Conservation (phyloP, 2,329 filamentous ascomycete species). For the Cladophialophora carrionii region DNA sequence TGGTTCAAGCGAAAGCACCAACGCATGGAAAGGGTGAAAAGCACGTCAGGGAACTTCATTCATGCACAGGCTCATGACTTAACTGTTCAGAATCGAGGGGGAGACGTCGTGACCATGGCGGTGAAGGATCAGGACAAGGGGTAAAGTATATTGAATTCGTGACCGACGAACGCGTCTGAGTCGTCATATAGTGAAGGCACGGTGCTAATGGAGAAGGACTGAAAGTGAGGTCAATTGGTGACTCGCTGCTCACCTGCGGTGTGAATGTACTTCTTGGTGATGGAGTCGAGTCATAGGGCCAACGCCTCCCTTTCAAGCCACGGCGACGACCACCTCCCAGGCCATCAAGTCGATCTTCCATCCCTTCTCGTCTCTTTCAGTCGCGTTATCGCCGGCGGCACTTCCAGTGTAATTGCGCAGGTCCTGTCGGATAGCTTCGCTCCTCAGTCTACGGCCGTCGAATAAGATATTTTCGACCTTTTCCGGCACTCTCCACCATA, state of each 20-base stretch:
- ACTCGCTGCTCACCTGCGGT: constrained; percentile 1
- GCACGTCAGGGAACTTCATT: not conserved
- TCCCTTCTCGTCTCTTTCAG: constrained; percentile 8
- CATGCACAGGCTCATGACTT: not conserved
- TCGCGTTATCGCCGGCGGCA: constrained; percentile 15
- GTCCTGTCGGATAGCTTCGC: constrained; percentile 22
- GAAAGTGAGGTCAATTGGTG: not conserved
- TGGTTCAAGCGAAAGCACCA: not conserved
- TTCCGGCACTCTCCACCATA: constrained; percentile 30
- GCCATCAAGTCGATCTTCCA: constrained; percentile 12
- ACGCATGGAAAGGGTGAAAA: not conserved
- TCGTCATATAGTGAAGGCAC: not conserved
- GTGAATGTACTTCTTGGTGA: not conserved
- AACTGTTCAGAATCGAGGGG: not conserved
- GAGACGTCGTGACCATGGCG: no score
- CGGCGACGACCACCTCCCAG: constrained; percentile 17
- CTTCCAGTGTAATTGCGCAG: constrained; percentile 34
- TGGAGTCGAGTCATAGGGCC: not conserved
- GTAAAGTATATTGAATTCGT: not conserved
- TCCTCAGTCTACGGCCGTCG: constrained; percentile 17
- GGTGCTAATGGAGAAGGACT: not conserved
- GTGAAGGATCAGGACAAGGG: not conserved
- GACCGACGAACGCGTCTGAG: not conserved
- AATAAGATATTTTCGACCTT: constrained; percentile 21
- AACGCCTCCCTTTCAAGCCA: not conserved